Conservation (phyloP, 768 basidiomycete species). For the Termitomyces sp. region DNA sequence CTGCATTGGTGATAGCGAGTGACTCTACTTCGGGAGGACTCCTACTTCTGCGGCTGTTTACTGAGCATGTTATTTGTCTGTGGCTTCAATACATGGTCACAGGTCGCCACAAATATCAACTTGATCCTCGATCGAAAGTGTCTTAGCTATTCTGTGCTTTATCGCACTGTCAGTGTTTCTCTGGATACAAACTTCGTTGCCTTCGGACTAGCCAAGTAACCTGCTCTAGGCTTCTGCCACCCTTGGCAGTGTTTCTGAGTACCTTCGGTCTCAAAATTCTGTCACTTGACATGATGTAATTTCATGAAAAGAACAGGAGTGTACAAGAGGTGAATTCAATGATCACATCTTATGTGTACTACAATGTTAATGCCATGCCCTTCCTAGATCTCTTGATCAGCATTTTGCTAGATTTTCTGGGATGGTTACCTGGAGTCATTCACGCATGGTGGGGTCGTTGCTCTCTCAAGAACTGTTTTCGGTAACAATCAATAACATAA, state of each 20-base stretch:
- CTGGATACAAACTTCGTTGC: not conserved
- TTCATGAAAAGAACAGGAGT: constrained; percentile 4
- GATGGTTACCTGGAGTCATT: constrained; percentile 51
- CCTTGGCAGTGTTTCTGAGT: constrained; percentile 8
- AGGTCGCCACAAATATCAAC: no score
- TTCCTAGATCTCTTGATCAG: constrained; percentile 33
- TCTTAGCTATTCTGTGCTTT: not conserved
- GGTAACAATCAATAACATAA: not conserved
- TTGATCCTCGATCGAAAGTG: no score
- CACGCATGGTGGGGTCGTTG: constrained; percentile 42
- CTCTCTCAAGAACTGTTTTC: not conserved
- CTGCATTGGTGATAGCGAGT: no score
- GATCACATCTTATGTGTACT: not conserved
- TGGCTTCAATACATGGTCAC: no score
- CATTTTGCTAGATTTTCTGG: constrained; percentile 35
- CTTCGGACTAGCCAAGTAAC: not conserved
- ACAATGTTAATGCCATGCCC: not conserved
- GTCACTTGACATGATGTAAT: not conserved
- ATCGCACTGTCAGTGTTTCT: not conserved
- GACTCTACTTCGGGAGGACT: no score
- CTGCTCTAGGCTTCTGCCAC: constrained; percentile 1
- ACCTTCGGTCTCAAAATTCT: not conserved
- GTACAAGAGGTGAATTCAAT: constrained; percentile 6
- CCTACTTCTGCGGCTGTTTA: no score
- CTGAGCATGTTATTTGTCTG: no score